A percentile compares a stretch with the other conserved stretches of the same genome.
Evolutionary conservation across 805 yeast genomes (phyloP).

Genomic region (Candida hispaniensis): DNA sequence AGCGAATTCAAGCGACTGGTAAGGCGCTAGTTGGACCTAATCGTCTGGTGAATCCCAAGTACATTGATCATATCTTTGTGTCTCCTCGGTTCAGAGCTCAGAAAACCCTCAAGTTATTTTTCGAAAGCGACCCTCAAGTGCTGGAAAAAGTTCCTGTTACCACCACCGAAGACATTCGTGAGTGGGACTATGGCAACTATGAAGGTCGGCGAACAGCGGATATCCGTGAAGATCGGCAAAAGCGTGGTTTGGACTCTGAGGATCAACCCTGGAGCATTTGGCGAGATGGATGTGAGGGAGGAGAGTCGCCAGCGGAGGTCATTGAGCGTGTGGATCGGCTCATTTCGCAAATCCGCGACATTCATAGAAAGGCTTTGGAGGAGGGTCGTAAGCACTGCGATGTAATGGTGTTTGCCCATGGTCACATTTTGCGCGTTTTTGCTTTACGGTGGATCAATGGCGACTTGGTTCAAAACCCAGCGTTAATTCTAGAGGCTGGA

Average conservation of each 20-base stretch:
- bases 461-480: conserved; percentile 55
- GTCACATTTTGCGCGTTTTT: conserved; percentile 82
- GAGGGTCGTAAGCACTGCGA: conserved; percentile 46
- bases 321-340: conserved; percentile 60
- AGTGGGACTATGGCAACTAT: conserved; percentile 96
- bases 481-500: conserved; percentile 83
- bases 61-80: conserved; percentile 53
- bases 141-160: conserved; percentile 20
- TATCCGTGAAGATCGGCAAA: conserved; percentile 48
- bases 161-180: conserved; percentile 58
- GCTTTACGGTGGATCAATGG: conserved; percentile 78
- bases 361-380: conserved; percentile 31
- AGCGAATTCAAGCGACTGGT: conserved; percentile 69
- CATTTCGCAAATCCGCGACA: conserved; percentile 49
- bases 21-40: conserved; percentile 49
- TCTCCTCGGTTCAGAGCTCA: conserved; percentile 79
- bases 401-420: conserved; percentile 80
- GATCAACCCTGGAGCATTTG: conserved; percentile 66
- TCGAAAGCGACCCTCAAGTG: conserved; percentile 33
- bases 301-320: conserved; percentile 61
- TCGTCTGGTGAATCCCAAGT: conserved; percentile 51
- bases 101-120: conserved; percentile 57
- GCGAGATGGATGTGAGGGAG: conserved; percentile 88
- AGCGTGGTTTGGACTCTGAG: conserved; percentile 42
- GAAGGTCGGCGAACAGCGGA: conserved; percentile 71